Base-by-base conservation (phyloP, 495 filamentous ascomycete genomes). In the Cryomyces minteri region DNA sequence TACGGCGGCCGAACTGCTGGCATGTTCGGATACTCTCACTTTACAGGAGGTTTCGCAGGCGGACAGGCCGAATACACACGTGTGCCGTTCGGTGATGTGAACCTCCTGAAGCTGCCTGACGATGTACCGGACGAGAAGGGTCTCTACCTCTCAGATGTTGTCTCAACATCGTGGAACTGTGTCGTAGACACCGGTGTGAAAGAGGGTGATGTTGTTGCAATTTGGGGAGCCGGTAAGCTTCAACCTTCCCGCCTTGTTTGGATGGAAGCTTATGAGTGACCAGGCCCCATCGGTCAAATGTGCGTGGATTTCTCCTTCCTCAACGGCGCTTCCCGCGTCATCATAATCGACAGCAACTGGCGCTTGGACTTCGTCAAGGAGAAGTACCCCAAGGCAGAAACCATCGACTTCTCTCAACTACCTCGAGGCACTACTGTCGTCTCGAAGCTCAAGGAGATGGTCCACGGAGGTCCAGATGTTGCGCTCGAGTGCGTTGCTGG, bases 61-160 rank as follows among this genome's bases (percentile, higher is more conserved):
- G 84, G 87, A 0, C 86, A 93, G 57, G 81, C 86, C 7, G 88
- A 94, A 59, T 93, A 87, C 48, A 74, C 84, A 6, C 75, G 88
- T 0, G 84, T 92, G 7, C 86, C 88, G 0, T 73, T 76, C 18
- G 88, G 73, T n/a, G 81, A 92, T 43, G 73, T 79, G 49, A 94
- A 93, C 52, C 67, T 93, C 14, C 71, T 95, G 6, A 74, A 76
- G 46, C 71, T 92, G 4, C 87, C 88, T 5, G 77, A 82, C 40
- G 70, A 73, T 45, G 80, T 95, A 0, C 83, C 85, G 0, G 85
- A 93, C 55, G 86, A 94, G 70, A 88, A 90, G 59, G 82, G 59
- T 0, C 69, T 95, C 0, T 93, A 77, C 55, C 69, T 94, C 4
- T 84, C 80, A 2, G 87, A 93, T 55, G 82, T 93, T 4, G 52